These are phyloP conservation scores for Eucalyptus erythrocorys DNA, from an alignment of 345 rosid species.

Conservation along the genomic window DNA sequence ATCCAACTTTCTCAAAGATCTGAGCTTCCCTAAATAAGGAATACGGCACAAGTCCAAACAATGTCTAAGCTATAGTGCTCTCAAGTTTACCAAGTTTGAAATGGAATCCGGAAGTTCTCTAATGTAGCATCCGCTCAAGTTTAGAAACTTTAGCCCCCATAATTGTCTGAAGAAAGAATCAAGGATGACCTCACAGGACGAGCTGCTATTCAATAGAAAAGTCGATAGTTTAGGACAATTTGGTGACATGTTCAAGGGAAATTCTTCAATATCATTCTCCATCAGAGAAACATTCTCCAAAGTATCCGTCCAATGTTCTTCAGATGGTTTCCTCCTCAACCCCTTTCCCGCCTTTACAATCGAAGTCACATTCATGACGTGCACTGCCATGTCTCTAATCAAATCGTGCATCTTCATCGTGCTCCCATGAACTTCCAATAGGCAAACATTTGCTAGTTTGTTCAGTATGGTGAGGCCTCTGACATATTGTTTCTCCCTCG, in stretches of 20 bases:
- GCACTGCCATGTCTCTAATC: slow-evolving; percentile 14
- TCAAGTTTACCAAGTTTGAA: no score
- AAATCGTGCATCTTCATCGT: slow-evolving; percentile 10
- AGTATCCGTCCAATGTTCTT: neutral
- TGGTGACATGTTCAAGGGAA: neutral
- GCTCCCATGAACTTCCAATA: neutral
- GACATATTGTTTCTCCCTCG: neutral
- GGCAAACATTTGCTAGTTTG: slow-evolving; percentile 1
- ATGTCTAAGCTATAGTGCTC: no score
- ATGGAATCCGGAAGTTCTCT: neutral
- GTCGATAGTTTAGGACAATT: neutral
- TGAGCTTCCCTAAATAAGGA: no score
- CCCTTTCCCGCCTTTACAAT: neutral
- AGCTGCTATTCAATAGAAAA: neutral
- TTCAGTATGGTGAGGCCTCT: slow-evolving; percentile 1
- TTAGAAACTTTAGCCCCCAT: neutral
- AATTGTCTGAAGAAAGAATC: neutral
- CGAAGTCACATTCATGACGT: neutral
- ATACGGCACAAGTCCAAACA: fast-evolving
- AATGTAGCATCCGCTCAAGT: neutral
- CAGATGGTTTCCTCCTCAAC: neutral
- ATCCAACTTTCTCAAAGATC: no score
- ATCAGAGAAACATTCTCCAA: neutral
- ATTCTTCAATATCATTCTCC: neutral
- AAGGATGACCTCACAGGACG: neutral